These are phyloP conservation scores for Erysimum cheiranthoides DNA, from an alignment of 345 rosid species.

Conservation along the genomic window DNA sequence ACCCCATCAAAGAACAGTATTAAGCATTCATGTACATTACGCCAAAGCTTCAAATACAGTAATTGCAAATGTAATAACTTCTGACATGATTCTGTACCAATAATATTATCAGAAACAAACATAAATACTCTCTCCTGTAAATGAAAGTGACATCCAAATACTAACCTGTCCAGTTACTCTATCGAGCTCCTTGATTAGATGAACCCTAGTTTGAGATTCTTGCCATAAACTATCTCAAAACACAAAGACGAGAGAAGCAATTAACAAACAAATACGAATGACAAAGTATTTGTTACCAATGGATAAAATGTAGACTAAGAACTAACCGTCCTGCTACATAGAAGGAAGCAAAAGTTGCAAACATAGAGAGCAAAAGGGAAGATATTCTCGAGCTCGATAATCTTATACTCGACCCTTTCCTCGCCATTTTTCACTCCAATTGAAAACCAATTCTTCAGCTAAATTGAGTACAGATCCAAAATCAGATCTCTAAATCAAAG, in stretches of 20 bases:
- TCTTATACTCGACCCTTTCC: constrained; percentile 57
- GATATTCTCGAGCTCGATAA: constrained; percentile 55
- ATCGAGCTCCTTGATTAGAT: constrained; percentile 74
- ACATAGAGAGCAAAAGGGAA: constrained; percentile 69
- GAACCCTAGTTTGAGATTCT: constrained; percentile 83
- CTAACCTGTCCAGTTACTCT: constrained; percentile 76
- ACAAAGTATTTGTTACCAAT: not conserved
- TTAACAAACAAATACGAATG: not conserved
- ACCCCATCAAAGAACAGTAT: constrained; percentile 18
- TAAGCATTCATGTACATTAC: constrained; percentile 1
- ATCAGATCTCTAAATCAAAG: constrained; percentile 28
- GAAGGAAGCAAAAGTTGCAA: constrained; percentile 68
- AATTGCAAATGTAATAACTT: not conserved
- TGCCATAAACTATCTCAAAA: constrained; percentile 72
- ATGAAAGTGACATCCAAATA: constrained; percentile 13
- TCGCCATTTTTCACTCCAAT: constrained; percentile 46
- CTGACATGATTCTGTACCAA: not conserved
- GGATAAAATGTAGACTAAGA: constrained; percentile 1
- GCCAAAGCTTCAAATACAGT: not conserved
- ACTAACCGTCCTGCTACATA: constrained; percentile 84
- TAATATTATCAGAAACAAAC: not conserved
- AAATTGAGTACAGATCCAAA: constrained; percentile 15
- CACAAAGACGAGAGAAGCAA: constrained; percentile 17
- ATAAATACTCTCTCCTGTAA: not conserved
- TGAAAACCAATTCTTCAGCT: not conserved